phyloP scores from a whole-genome alignment of 2,329 filamentous ascomycete genomes.

The Pseudocercospora pini-densiflorae region DNA sequence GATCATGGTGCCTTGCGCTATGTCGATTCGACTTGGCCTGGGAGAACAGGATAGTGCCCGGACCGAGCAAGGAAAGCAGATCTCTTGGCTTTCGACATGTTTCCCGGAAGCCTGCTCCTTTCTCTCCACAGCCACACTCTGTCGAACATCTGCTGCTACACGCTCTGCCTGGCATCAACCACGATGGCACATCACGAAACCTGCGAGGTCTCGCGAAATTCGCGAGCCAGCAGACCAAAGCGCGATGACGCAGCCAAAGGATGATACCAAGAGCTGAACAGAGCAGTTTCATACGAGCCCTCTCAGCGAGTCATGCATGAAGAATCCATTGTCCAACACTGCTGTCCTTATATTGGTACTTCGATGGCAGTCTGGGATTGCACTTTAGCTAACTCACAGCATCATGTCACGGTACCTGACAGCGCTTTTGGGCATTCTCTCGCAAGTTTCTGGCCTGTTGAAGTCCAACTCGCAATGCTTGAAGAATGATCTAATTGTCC shows the following conservation, averaged over 20 bases:
- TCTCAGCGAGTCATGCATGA: not conserved
- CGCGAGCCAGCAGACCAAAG: not conserved
- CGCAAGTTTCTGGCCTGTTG: not conserved
- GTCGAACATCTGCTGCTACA: not conserved
- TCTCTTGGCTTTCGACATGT: not conserved
- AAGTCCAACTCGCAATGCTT: not conserved
- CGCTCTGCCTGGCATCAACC: not conserved
- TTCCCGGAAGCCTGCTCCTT: not conserved
- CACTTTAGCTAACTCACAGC: not conserved
- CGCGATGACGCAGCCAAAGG: not conserved
- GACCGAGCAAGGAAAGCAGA: not conserved
- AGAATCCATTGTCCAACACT: not conserved
- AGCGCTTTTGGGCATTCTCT: not conserved
- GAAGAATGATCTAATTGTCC: conserved; percentile 3
- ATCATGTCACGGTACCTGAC: not conserved
- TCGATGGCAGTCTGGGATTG: not conserved
- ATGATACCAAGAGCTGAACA: not conserved
- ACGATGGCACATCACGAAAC: not conserved
- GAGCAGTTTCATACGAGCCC: not conserved
- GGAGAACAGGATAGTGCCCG: not conserved
- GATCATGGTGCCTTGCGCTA: no score
- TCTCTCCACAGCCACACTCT: not conserved
- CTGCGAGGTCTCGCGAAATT: not conserved
- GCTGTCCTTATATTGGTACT: not conserved
- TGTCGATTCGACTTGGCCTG: no score